Evolutionary conservation across 176 grass and related monocot species (phyloP), one percentile per base, ranked within the genome.

Genomic region (Calamus simplicifolius): DNA sequence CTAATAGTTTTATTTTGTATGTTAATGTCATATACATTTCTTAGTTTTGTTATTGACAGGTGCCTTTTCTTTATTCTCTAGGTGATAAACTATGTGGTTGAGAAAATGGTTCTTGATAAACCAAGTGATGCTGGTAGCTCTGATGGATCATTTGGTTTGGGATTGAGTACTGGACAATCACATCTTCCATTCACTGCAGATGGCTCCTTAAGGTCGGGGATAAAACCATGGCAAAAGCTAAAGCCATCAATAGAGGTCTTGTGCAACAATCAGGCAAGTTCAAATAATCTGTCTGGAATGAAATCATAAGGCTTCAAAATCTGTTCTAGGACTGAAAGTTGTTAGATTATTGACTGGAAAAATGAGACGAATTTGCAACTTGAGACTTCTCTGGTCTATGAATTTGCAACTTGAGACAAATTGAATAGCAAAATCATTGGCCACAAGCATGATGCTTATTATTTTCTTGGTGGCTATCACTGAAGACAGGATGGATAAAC

Each of bases 221-320:
- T 66, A 67, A 91, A 97, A 59, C 15, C 82, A 61, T 85, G 86
- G 86, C 82, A 81, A 67, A 87, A 91, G 70, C 30, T 56, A 29
- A 97, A 97, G 64, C 83, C 77, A 57, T 75, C 48, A 58, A 73
- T 97, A 49, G 92, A 97, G 74, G 77, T 97, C 64, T 74, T 91
- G 63, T 97, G 92, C 69, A 88, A 97, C 72, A 91, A 88, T 68
- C 92, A 97, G 87, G 92, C 65, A 80, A 81, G 75, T 75, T 7
- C 61, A 10, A 29, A 21, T 10, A 30, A 52, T 51, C 29, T 54
- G n/a, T 29, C 60, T n/a, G 16, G 52, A 43, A 43, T 61, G 31
- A 10, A 17, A 61, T 54, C 13, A 53, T 7, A 19, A 54, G 16
- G 25, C 4, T 57, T 65, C 18, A 7, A 35, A 27, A 71, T 51